Base-by-base conservation (phyloP, 345 rosid species). In the Cardamine chenopodiifolia region DNA sequence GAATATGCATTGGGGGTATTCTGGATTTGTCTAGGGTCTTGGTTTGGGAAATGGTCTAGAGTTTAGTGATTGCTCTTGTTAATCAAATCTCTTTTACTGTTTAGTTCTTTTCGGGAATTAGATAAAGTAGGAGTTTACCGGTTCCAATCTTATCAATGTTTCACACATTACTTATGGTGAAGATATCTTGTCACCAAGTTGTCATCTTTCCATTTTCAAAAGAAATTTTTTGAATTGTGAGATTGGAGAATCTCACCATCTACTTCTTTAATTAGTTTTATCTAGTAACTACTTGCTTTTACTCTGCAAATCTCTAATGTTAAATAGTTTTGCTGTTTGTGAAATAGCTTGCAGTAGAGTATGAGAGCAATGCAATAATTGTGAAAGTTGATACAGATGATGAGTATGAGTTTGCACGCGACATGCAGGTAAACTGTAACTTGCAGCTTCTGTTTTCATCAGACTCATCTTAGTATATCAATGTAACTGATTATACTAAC, bases 371-470 rank as follows among this genome's bases (percentile, higher is more conserved):
- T 69, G 92, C 90, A 28, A 76, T 87, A 69, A 91, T 94, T 48
- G 85, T 94, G 70, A 94, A 91, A 83, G 98, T 94, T 32, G 96
- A 94, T 70, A 90, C 96, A 2, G 96, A 94, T 59, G 87, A 91
- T 42, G 97, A 91, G 77, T 86, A 94, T 54, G 95, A 94, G 75
- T 94, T 94, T 81, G 96, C 97, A 4, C 84, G 82, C 20, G 93
- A 87, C 68, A 91, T 94, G 98, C 98, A 91, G 98, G 80, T 77
- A 64, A 48, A 47, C 42, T 19, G 79, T 88, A 50, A 53, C 22
- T 71, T 70, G 35, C 70, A 29, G n/a, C 31, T 48, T 37, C 35
- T 55, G 5, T 20, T 61, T 57, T 34, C 42, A 50, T 10, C 37
- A 26, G 4, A 40, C 34, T n/a, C 57, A 55, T 7, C 25, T 25